Base-by-base conservation (phyloP, 2,329 filamentous ascomycete species). In the Paradendryphiella salina region DNA sequence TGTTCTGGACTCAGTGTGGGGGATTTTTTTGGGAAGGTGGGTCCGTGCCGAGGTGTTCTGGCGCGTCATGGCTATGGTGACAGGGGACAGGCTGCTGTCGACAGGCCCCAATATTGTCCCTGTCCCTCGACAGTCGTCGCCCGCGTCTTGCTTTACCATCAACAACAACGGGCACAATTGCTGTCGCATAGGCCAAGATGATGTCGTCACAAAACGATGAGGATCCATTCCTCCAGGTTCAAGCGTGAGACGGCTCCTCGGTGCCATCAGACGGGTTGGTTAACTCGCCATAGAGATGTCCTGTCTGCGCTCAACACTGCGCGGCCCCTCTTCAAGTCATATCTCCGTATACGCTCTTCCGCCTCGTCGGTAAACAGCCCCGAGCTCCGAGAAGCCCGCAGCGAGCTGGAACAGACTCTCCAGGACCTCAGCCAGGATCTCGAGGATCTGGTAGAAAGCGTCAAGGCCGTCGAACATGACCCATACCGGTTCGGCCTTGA, bases 261-360 rank as follows among this genome's bases (percentile, higher is more conserved):
- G 5, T 28, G 35, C 43, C 26, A 29, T 50, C 37, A 44, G 47
- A 40, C 44, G 46, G 41, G 59, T 49, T 15, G 8, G 55, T 59
- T 72, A 55, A 72, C 45, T n/a, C 49, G 41, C 33, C 21, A 52
- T 71, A 96, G 91, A 76, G 94, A 99, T 76, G 90, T 97, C 61
- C 86, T 96, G 61, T 78, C 85, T 57, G 88, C 95, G 54, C 85
- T 99, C 58, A 82, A 87, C 60, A 85, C 84, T 11, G 88, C 90
- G 45, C 87, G 93, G 8, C 87, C 92, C 44, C 85, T 96, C 50
- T 96, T 96, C 80, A 86, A 89, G 58, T 96, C 92, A 13, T 99
- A 96, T 79, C 83, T 96, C 35, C 93, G 94, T 70, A 99, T 99
- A 76, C 90, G 91, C 69, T 94, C 91, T 37, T 86, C 96, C 20